Evolutionary conservation across 139 green algal species (phyloP), one percentile per base, ranked within the genome.

Genomic region (Tetraselmis chui): DNA sequence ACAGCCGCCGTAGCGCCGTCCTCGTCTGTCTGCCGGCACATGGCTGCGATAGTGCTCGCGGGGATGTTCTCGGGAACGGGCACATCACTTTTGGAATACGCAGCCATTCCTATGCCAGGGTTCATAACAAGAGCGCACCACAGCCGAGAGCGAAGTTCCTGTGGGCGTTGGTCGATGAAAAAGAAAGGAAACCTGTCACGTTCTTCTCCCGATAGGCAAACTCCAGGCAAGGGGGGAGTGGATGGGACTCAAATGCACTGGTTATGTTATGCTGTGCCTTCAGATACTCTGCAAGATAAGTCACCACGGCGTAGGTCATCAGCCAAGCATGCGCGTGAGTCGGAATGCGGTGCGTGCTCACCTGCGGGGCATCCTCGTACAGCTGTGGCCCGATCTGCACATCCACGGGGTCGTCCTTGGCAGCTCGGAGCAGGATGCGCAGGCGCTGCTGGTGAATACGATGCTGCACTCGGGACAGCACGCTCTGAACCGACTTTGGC

Each of bases 131-230:
- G 76, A 1, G 90, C 91, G 58, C 92, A 89, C 93, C 94, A 98
- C 78, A 98, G 88, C 0, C 94, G 88, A 1, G 86, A 90, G 0
- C 94, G 87, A 74, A 97, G 79, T 83, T 98, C 93, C 45, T 67
- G 45, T 18, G 18, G 45, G 11, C 45, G 45, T n/a, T n/a, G n/a
- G n/a, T n/a, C n/a, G n/a, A n/a, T n/a, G n/a, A n/a, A n/a, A n/a
- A n/a, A n/a, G n/a, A n/a, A n/a, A n/a, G n/a, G n/a, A n/a, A n/a
- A n/a, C n/a, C n/a, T n/a, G n/a, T n/a, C n/a, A n/a, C n/a, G n/a
- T n/a, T n/a, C n/a, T n/a, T n/a, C n/a, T n/a, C n/a, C n/a, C n/a
- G n/a, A n/a, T n/a, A n/a, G n/a, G n/a, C n/a, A n/a, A n/a, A n/a
- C n/a, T n/a, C n/a, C n/a, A n/a, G n/a, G n/a, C n/a, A n/a, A n/a